Evolutionary conservation across 192 early-diverging fungal species (phyloP).

Genomic region (Coemansia sp.): DNA sequence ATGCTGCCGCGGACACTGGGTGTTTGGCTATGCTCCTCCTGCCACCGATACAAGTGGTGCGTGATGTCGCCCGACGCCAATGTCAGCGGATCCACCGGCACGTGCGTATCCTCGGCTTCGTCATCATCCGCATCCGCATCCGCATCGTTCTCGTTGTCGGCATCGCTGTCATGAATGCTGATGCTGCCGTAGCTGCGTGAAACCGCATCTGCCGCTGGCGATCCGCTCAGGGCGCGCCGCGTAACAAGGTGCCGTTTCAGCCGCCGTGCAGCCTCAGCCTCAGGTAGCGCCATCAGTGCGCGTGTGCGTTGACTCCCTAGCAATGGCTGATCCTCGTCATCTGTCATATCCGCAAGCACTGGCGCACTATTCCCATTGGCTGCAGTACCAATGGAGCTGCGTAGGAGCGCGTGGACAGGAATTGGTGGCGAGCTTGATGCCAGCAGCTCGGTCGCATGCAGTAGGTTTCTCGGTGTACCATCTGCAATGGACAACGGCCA

Average conservation of each 20-base stretch:
- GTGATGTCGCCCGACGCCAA: constrained; percentile 78
- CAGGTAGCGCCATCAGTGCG: constrained; percentile 36
- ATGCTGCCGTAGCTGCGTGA: constrained; percentile 40
- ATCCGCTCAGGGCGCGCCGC: constrained; percentile 43
- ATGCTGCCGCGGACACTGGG: constrained; percentile 10
- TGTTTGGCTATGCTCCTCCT: constrained; percentile 56
- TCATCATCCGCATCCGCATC: constrained; percentile 11
- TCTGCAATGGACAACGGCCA: constrained; percentile 13
- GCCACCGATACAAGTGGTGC: constrained; percentile 89
- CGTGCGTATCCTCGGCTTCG: constrained; percentile 26
- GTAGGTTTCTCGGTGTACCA: constrained; percentile 17
- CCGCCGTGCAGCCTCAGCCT: constrained; percentile 61
- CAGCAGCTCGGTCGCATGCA: constrained; percentile 38
- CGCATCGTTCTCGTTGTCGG: constrained; percentile 13
- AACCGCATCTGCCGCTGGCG: constrained; percentile 39
- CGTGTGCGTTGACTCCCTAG: constrained; percentile 6
- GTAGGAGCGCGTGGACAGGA: neutral
- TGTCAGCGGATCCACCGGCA: constrained; percentile 54
- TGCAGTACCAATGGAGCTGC: neutral
- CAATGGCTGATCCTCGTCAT: constrained; percentile 3
- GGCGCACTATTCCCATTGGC: neutral
- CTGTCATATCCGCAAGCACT: constrained; percentile 9
- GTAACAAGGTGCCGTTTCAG: constrained; percentile 72
- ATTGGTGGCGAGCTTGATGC: constrained; percentile 32
- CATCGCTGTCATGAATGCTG: constrained; percentile 22